Percentiles rank a stretch among this genome's conserved stretches.
Conservation (phyloP, 352 stramenopile genomes). For the Globisporangium nodosum region DNA sequence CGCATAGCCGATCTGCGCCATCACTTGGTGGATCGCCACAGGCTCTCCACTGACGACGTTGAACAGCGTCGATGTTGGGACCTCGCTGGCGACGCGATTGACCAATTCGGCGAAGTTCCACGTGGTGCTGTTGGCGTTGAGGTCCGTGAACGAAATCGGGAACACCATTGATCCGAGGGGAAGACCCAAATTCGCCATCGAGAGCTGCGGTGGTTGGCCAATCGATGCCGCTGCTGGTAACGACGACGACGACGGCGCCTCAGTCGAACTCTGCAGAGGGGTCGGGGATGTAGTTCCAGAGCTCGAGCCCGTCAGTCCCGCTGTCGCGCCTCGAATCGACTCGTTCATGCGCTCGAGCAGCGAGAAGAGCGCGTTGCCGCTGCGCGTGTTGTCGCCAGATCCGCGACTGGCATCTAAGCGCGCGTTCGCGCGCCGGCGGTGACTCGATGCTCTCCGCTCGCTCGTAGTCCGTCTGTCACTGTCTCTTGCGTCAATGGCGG, state of each 20-base stretch:
- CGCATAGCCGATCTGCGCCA: constrained; percentile 50
- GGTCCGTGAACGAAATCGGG: constrained; percentile 37
- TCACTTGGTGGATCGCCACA: constrained; percentile 43
- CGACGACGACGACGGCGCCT: not conserved
- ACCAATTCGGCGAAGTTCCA: constrained; percentile 64
- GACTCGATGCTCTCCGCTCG: constrained; percentile 11
- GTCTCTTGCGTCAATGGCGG: not conserved
- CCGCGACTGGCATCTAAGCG: constrained; percentile 3
- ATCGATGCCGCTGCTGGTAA: not conserved
- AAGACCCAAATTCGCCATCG: constrained; percentile 26
- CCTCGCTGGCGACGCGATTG: constrained; percentile 33
- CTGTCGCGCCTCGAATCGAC: constrained; percentile 14
- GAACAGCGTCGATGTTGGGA: constrained; percentile 47
- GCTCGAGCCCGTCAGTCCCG: not conserved
- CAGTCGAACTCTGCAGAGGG: too few species aligned
- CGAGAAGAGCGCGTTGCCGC: constrained; percentile 12
- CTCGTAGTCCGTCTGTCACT: constrained; percentile 2
- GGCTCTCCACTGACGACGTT: constrained; percentile 41
- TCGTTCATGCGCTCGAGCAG: constrained; percentile 20
- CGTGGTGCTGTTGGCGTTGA: constrained; percentile 31
- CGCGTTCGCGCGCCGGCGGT: constrained; percentile 8
- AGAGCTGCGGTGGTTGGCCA: constrained; percentile 4
- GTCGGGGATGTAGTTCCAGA: not conserved
- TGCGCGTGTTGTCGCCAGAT: not conserved
- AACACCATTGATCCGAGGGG: constrained; percentile 51